Evolutionary conservation across 805 yeast species (phyloP).

Genomic region (Wickerhamomyces bovis): DNA sequence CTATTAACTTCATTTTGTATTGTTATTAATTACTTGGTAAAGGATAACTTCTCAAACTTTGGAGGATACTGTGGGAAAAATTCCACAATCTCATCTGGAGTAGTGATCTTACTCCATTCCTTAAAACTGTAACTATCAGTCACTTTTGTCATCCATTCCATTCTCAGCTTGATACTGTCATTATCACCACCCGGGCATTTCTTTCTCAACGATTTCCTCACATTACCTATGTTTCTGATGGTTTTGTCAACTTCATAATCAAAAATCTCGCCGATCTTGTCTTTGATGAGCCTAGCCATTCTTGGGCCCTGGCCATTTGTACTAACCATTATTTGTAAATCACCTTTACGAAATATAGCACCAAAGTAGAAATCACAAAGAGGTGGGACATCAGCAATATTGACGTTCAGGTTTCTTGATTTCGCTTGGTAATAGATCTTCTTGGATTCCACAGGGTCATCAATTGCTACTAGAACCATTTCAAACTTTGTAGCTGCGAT

Average conservation of each 20-base stretch:
- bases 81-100: slow-evolving; percentile 33
- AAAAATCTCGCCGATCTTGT: slow-evolving; percentile 40
- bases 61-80: slow-evolving; percentile 50
- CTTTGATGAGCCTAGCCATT: slow-evolving; percentile 56
- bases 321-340: slow-evolving; percentile 72
- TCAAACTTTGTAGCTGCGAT: slow-evolving; percentile 39
- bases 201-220: slow-evolving; percentile 46
- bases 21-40: neutral
- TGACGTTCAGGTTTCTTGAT: slow-evolving; percentile 49
- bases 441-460: slow-evolving; percentile 56
- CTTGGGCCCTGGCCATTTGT: slow-evolving; percentile 83
- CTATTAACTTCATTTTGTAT: neutral
- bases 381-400: slow-evolving; percentile 81
- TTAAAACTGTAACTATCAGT: slow-evolving; percentile 55
- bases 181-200: slow-evolving; percentile 39
- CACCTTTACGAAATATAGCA: slow-evolving; percentile 65
- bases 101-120: slow-evolving; percentile 48
- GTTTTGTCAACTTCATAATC: slow-evolving; percentile 44
- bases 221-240: slow-evolving; percentile 50
- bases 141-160: slow-evolving; percentile 63
- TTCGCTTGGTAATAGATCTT: slow-evolving; percentile 48
- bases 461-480: slow-evolving; percentile 68
- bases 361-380: slow-evolving; percentile 85
- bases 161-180: slow-evolving; percentile 49
- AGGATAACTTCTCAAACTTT: slow-evolving; percentile 7